phyloP scores from a whole-genome alignment of 2,329 filamentous ascomycete genomes.

The Rachicladosporium sp. region DNA sequence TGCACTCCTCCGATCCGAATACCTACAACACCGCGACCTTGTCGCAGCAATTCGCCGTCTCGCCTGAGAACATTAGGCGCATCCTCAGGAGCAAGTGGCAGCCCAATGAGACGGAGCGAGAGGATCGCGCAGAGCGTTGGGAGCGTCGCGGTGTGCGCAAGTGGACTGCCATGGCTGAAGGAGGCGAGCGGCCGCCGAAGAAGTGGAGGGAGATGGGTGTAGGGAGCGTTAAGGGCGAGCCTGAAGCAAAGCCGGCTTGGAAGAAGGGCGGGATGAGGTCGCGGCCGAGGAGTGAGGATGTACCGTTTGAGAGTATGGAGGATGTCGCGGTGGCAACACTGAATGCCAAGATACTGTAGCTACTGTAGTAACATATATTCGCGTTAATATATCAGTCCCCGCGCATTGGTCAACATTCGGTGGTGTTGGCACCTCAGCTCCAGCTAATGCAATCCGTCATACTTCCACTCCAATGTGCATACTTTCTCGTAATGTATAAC shows the following conservation, averaged over 20 bases:
- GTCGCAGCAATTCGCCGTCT: conserved; percentile 70
- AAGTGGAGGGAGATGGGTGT: conserved; percentile 32
- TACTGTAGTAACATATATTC: too few relatives aligned
- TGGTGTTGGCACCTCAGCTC: too few relatives aligned
- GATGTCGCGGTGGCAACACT: too few relatives aligned
- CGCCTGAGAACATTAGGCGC: conserved; percentile 71
- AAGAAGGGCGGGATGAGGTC: conserved; percentile 1
- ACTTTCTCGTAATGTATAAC: too few relatives aligned
- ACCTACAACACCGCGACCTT: conserved; percentile 64
- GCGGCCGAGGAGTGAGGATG: too few relatives aligned
- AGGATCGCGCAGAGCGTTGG: conserved; percentile 33
- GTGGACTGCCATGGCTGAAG: conserved; percentile 35
- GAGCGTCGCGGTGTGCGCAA: conserved; percentile 37
- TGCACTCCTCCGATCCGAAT: conserved; percentile 66
- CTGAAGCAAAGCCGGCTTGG: conserved; percentile 2
- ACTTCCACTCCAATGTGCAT: too few relatives aligned
- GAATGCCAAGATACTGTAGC: too few relatives aligned
- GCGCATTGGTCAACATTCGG: too few relatives aligned
- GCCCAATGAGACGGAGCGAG: conserved; percentile 39
- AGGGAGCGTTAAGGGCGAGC: conserved; percentile 5
- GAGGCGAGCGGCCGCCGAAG: conserved; percentile 45
- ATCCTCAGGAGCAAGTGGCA: conserved; percentile 73
- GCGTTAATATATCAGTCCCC: too few relatives aligned
- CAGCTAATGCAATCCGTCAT: too few relatives aligned
- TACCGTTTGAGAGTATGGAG: too few relatives aligned